Evolutionary conservation across 2,329 filamentous ascomycete genomes (phyloP).

Genomic region (Elsinoe ampelina): DNA sequence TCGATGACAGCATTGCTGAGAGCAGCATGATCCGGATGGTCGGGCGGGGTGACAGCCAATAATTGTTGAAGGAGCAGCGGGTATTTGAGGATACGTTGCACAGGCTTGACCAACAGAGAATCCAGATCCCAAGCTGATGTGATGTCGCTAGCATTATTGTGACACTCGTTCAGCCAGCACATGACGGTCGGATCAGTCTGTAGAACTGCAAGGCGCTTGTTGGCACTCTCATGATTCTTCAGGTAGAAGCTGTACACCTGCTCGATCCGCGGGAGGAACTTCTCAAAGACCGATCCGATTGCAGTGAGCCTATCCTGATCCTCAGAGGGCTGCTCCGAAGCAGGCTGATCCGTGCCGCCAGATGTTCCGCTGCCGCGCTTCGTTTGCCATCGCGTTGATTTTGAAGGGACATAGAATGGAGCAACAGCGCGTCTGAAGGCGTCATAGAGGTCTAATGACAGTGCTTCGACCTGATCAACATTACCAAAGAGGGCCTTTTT

Average conservation of each 20-base stretch:
- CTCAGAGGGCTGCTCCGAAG: conserved; percentile 28
- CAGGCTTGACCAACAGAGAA: conserved; percentile 92
- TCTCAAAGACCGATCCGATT: conserved; percentile 50
- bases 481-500: conserved; percentile 89
- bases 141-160: conserved; percentile 81
- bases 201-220: conserved; percentile 48
- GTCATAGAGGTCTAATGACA: conserved; percentile 70
- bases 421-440: conserved; percentile 71
- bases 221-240: conserved; percentile 56
- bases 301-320: conserved; percentile 51
- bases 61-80: conserved; percentile 75
- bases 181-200: conserved; percentile 52
- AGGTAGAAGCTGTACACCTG: conserved; percentile 56
- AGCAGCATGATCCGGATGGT: conserved; percentile 68
- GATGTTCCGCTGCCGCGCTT: conserved; percentile 42
- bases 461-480: conserved; percentile 78
- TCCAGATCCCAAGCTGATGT: conserved; percentile 92
- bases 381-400: conserved; percentile 44
- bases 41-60: conserved; percentile 64
- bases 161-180: conserved; percentile 88
- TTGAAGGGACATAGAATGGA: conserved; percentile 65
- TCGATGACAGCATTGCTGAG: conserved; percentile 67
- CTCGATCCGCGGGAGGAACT: conserved; percentile 51
- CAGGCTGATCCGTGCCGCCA: conserved; percentile 28
- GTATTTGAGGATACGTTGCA: conserved; percentile 90